A percentile compares a stretch with the other conserved stretches of the same genome.
These are phyloP conservation scores for Hyaloraphidium curvatum DNA, from an alignment of 192 early-diverging fungal species.

Conservation along the genomic window DNA sequence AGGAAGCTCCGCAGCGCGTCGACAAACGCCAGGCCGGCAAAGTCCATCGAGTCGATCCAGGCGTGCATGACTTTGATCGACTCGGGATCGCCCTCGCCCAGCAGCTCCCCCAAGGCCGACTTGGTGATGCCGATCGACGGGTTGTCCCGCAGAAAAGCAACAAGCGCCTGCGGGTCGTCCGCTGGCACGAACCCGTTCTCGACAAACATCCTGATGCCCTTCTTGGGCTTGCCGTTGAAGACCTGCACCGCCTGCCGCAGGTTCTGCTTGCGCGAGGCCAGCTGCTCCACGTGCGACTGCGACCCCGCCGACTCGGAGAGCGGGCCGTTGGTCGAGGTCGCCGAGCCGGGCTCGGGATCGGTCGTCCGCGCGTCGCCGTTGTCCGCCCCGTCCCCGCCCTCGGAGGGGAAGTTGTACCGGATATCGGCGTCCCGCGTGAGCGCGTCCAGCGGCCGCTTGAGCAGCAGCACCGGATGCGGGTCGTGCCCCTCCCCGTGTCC, in stretches of 20 bases:
- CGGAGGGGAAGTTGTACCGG: too few relatives aligned
- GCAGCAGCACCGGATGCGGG: too few relatives aligned
- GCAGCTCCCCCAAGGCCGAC: constrained; percentile 33
- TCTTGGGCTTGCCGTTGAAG: constrained; percentile 32
- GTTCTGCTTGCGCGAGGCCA: constrained; percentile 25
- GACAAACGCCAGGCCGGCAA: constrained; percentile 29
- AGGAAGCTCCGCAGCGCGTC: constrained; percentile 30
- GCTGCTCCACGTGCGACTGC: too few relatives aligned
- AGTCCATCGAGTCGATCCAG: constrained; percentile 36
- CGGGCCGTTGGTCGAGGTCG: too few relatives aligned
- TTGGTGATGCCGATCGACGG: constrained; percentile 26
- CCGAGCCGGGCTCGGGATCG: too few relatives aligned
- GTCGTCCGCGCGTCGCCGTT: too few relatives aligned
- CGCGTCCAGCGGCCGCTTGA: too few relatives aligned
- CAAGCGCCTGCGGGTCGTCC: constrained; percentile 18
- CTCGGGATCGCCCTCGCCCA: constrained; percentile 30
- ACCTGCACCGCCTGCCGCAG: constrained; percentile 19
- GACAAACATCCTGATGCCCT: constrained; percentile 26
- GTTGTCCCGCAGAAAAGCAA: constrained; percentile 23
- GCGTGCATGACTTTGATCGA: constrained; percentile 36
- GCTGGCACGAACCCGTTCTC: constrained; percentile 23
- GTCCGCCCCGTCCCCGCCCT: too few relatives aligned
- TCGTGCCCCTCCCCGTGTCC: too few relatives aligned
- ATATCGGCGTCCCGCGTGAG: too few relatives aligned
- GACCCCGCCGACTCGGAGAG: too few relatives aligned